These are phyloP conservation scores for Nephelium lappaceum DNA, from an alignment of 345 rosid species.

Conservation along the genomic window DNA sequence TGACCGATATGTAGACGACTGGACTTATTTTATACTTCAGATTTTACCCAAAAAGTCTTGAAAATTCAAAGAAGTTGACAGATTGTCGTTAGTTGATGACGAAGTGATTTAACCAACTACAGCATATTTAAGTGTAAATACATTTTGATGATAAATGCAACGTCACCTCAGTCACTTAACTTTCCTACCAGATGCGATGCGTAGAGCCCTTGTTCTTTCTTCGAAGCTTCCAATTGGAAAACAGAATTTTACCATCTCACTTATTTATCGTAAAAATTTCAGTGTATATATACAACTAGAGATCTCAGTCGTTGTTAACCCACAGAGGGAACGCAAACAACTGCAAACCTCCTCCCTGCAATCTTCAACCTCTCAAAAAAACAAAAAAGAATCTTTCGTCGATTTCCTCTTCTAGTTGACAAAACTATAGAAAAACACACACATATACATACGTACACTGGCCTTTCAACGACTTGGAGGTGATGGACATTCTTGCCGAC, in stretches of 20 bases:
- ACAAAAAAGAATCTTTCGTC: too few species aligned
- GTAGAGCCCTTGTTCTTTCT: too few species aligned
- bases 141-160: too few species aligned
- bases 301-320: too few species aligned
- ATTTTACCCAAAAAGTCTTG: background rate
- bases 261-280: too few species aligned
- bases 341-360: background rate
- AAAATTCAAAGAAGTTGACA: background rate
- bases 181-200: too few species aligned
- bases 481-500: slow-evolving; percentile 62
- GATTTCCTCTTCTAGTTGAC: background rate
- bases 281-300: too few species aligned
- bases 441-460: background rate
- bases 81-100: background rate
- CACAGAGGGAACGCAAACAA: background rate
- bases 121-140: too few species aligned
- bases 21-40: slow-evolving; percentile 1
- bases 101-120: background rate
- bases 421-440: background rate
- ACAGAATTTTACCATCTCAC: too few species aligned
- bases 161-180: too few species aligned
- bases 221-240: too few species aligned
- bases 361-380: background rate
- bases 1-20: slow-evolving; percentile 35
- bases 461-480: slow-evolving; percentile 38